Base-by-base conservation (phyloP, 176 grass and related monocot genomes). In the Eragrostis nindensis region DNA sequence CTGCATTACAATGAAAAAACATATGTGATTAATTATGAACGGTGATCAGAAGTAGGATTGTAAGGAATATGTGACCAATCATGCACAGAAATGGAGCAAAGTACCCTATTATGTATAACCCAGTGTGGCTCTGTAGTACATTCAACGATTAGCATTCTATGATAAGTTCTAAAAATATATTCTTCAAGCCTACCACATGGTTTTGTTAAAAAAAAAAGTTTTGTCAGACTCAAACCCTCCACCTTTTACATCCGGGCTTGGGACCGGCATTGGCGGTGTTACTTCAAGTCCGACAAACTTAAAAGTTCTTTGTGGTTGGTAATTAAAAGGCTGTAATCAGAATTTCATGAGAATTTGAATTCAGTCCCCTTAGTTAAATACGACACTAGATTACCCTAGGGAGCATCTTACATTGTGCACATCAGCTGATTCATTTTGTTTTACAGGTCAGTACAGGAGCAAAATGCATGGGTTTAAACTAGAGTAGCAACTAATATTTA, bases 161-260 rank as follows among this genome's bases (percentile, higher is more conserved):
- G 54, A 30, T 43, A 71, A 71, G 45, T 54, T 77, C 13, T 71
- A 70, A 49, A 27, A 13, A 16, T 83, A 71, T 44, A 45, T 36
- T 27, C 54, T 61, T 44, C 54, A 76, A 61, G 38, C 7, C 3
- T 26, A 19, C 36, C 10, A n/a, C 41, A 60, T 43, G n/a, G 40
- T 26, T 42, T 71, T 63, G 69, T 15, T 21, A 62, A 30, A 40
- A 65, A 69, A 21, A 46, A 70, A 69, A 21, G 36, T 11, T 66
- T 41, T 29, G 43, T 63, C 62, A 66, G 50, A 79, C 52, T 79
- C 32, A 45, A 87, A 93, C 84, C 66, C 73, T 89, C 77, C 87
- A 87, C 75, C 80, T 93, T 87, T 93, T 60, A 62, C 72, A 90
- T 89, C 87, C 44, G 38, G 87, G 66, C 76, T 85, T 93, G 71